Evolutionary conservation across 2,329 filamentous ascomycete species (phyloP), one percentile per base, ranked within the genome.

Genomic region (Cercospora janseana): DNA sequence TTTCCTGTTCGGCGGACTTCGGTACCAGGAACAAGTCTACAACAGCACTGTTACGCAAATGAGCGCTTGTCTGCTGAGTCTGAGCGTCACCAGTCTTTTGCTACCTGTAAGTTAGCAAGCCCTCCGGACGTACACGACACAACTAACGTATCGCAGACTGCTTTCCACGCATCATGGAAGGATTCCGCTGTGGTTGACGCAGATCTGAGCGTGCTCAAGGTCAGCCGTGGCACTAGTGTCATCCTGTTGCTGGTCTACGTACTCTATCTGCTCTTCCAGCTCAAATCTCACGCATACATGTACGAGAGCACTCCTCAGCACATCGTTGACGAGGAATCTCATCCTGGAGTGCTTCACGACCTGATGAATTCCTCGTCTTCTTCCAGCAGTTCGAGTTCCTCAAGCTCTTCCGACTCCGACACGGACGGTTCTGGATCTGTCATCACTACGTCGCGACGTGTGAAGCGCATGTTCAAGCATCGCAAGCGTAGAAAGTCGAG

Each of bases 11-110:
- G 91, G 91, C 64, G 91, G 90, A 56, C 74, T 95, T 47, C 84
- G 89, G 56, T 95, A 83, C 69, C 85, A 87, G 66, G 91, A 96
- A 73, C 91, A 95, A 75, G 85, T 96, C 56, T 96, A 95, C 73
- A 96, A 95, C 72, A 93, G 84, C 71, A 95, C 88, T 16, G 88
- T 95, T 51, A 95, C 90, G 1, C 90, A 96, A 68, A 95, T 95
- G 88, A 95, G 89, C 67, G 91, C 91, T 44, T 95, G 89, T 72
- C 77, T 96, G 61, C 80, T 96, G 60, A 94, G 88, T 75, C 71
- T 95, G 69, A 91, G 87, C 65, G 91, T 95, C 54, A 91, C 88
- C 71, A 95, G 90, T 74, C 76, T 95, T 16, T 79, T 95, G 20
- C 72, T 96, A 9, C 90, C 91, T 1, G 85, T 87, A 71, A 60